These are phyloP conservation scores for Colletotrichum phormii DNA, from an alignment of 2,329 filamentous ascomycete species.

Conservation along the genomic window DNA sequence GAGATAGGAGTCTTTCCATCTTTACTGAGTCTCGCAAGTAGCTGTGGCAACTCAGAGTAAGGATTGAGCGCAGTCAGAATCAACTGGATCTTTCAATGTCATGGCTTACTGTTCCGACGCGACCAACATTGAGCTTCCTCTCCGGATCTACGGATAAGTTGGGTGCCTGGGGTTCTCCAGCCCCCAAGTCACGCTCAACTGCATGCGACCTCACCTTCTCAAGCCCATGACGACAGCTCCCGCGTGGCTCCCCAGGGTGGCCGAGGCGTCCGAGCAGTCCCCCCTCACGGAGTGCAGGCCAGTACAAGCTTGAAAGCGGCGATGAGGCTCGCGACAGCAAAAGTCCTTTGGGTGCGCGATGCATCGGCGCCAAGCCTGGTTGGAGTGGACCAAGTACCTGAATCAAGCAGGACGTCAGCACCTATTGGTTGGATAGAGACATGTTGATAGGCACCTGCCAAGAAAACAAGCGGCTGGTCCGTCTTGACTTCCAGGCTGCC, in stretches of 20 bases:
- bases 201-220: neutral
- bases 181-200: neutral
- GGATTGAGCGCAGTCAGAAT: neutral
- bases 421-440: slow-evolving; percentile 4
- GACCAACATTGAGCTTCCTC: neutral
- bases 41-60: neutral
- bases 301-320: neutral
- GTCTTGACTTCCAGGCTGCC: neutral
- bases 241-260: neutral
- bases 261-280: neutral
- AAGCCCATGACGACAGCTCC: neutral
- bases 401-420: neutral
- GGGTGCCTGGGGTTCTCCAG: neutral
- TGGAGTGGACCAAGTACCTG: slow-evolving; percentile 14
- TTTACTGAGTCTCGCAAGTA: neutral
- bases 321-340: slow-evolving; percentile 21
- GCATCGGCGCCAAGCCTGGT: slow-evolving; percentile 13
- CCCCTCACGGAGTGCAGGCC: neutral
- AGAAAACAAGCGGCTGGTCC: slow-evolving; percentile 11
- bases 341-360: neutral
- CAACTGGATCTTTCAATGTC: neutral
- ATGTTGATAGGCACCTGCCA: slow-evolving; percentile 23
- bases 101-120: neutral
- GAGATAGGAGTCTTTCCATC: neutral
- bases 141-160: neutral